Evolutionary conservation across 257 asterid genomes (phyloP).

Genomic region (Rubia yunnanensis): DNA sequence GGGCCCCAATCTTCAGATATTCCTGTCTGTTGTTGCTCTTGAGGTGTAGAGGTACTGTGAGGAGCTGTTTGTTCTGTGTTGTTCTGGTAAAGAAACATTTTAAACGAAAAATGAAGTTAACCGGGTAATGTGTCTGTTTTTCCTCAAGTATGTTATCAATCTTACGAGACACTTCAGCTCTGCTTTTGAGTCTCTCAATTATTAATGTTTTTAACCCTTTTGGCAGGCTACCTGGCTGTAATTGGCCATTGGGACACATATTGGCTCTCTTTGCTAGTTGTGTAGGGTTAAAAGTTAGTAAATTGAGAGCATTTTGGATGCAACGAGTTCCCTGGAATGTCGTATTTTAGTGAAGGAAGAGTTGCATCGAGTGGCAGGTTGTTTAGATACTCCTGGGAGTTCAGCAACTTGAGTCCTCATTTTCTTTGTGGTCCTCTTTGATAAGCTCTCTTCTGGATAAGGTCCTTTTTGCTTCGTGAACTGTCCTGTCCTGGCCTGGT

Average conservation of each 20-base stretch:
- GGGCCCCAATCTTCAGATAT: constrained; percentile 26
- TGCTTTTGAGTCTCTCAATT: constrained; percentile 22
- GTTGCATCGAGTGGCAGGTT: too few species aligned
- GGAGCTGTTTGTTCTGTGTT: constrained; percentile 25
- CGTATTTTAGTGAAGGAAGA: constrained; percentile 26
- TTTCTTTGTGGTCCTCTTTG: constrained; percentile 25
- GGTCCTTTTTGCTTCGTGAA: constrained; percentile 10
- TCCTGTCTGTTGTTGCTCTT: constrained; percentile 18
- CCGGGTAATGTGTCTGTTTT: constrained; percentile 41
- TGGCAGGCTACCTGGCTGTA: constrained; percentile 64
- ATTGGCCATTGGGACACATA: constrained; percentile 49
- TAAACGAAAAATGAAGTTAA: constrained; percentile 25
- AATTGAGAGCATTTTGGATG: constrained; percentile 43
- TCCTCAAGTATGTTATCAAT: constrained; percentile 15
- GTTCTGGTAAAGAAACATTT: constrained; percentile 31
- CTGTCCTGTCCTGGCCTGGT: constrained; percentile 8
- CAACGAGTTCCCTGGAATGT: constrained; percentile 27
- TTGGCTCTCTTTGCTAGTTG: constrained; percentile 52
- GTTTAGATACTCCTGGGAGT: constrained; percentile 30
- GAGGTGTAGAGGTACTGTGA: constrained; percentile 29
- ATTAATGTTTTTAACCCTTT: constrained; percentile 48
- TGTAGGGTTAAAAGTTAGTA: constrained; percentile 30
- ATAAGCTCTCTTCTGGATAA: constrained; percentile 17
- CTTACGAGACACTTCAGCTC: constrained; percentile 14
- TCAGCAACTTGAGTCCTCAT: constrained; percentile 21